These are phyloP conservation scores for Ascochyta pisi DNA, from an alignment of 2,329 filamentous ascomycete species.

Conservation along the genomic window DNA sequence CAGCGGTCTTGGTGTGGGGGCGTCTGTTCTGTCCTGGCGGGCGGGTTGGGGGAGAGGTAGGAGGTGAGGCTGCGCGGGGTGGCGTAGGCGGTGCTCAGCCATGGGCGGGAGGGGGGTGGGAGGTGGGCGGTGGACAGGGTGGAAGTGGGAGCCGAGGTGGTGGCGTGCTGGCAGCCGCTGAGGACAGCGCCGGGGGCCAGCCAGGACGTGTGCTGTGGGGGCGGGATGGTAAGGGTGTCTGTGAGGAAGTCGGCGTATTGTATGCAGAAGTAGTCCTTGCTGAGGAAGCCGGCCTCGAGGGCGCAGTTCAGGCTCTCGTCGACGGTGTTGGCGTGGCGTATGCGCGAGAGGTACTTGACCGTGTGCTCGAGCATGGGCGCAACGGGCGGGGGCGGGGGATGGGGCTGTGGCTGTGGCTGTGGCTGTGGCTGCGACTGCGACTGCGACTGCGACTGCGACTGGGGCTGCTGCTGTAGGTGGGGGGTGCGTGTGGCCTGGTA, in stretches of 20 bases:
- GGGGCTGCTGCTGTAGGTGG: conserved; percentile 25
- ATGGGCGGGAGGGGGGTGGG: conserved; percentile 45
- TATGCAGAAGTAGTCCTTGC: conserved; percentile 57
- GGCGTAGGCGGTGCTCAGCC: conserved; percentile 46
- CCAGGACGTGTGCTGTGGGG: conserved; percentile 66
- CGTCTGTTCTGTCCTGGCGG: not conserved
- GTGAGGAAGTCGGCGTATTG: conserved; percentile 65
- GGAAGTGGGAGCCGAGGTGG: conserved; percentile 30
- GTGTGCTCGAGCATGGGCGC: conserved; percentile 61
- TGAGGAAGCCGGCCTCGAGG: conserved; percentile 61
- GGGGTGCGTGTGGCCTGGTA: conserved; percentile 5
- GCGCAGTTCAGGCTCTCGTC: conserved; percentile 63
- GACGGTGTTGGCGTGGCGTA: conserved; percentile 61
- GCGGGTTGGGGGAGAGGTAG: conserved; percentile 27
- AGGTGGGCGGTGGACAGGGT: conserved; percentile 19
- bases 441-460: conserved; percentile 21
- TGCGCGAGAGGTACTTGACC: conserved; percentile 66
- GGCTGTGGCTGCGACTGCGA: conserved; percentile 34
- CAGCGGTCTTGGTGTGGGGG: conserved; percentile 61
- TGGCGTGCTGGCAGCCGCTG: conserved; percentile 67
- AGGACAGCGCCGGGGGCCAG: conserved; percentile 67
- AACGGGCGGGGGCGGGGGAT: conserved; percentile 27
- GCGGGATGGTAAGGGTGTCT: conserved; percentile 59
- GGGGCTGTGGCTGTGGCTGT: conserved; percentile 36
- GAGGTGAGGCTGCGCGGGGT: conserved; percentile 33